Base-by-base conservation (phyloP, 2,329 filamentous ascomycete species). In the Fusarium sp. region DNA sequence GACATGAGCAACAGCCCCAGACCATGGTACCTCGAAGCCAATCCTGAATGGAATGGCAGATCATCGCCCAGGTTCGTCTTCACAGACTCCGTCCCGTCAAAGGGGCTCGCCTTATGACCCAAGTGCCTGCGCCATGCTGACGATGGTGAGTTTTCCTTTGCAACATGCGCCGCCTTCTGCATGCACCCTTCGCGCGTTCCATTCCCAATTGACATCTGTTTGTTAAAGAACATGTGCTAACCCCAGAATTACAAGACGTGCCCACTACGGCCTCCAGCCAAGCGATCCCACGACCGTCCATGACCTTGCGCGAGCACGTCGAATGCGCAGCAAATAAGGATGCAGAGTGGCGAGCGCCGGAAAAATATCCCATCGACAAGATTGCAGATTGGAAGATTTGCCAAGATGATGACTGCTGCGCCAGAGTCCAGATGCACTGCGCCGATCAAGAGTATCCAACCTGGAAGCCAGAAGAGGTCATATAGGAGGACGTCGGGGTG, bases 401-500 rank as follows among this genome's bases (percentile, higher is more conserved):
- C n/a, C 39, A 51, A 7, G 9, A 14, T 13, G 37, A 57, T 8
- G 8, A 11, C 13, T 32, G 50, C 6, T 51, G 23, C 8, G 9
- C 36, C 14, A 21, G 25, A 6, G 15, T 39, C 19, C 2, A 10
- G 6, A 25, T 57, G 6, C 6, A 43, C 23, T 57, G 23, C 29
- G 36, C 10, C 3, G 37, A 47, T 21, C 25, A 19, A 10, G 36
- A 31, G 19, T 17, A 36, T 2, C 19, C 48, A 10, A 13, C 19
- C 9, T 42, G 41, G 35, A 19, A 57, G 21, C 19, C 39, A 3
- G 55, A 57, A 9, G 33, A 45, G 35, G 27, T 57, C 17, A 25
- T 47, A 4, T 39, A 55, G 19, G 11, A 23, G 4, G 52, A 53
- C 17, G 21, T n/a, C 5, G 19, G 27, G 7, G 6, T 6, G 9